A percentile compares a stretch with the other conserved stretches of the same genome.
These are phyloP conservation scores for Datisca glomerata DNA, from an alignment of 306 rosid species.

Conservation along the genomic window DNA sequence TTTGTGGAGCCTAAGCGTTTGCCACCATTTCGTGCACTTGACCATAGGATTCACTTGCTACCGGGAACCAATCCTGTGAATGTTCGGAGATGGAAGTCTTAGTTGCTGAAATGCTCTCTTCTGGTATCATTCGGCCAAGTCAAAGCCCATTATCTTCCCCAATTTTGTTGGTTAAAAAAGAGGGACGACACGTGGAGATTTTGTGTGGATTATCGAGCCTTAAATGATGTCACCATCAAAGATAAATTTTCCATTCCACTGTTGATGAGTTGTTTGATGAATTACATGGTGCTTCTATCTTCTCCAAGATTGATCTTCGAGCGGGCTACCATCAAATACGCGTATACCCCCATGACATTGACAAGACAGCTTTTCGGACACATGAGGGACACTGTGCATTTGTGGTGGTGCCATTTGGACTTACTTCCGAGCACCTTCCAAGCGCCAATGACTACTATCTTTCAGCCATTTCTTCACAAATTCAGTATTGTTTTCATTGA, in stretches of 20 bases:
- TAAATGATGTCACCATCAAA: no score
- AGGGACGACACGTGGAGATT: background rate
- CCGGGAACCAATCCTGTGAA: background rate
- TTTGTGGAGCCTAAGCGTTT: background rate
- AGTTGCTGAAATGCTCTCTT: background rate
- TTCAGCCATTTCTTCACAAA: background rate
- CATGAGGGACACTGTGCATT: conserved; percentile 2
- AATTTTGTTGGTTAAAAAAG: background rate
- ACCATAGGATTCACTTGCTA: background rate
- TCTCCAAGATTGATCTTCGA: no score
- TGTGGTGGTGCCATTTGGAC: background rate
- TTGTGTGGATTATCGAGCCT: background rate
- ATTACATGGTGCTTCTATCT: no score
- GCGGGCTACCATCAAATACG: no score
- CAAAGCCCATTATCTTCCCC: background rate
- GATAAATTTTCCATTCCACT: background rate
- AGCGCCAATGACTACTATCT: background rate
- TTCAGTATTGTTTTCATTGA: background rate
- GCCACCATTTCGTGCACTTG: background rate
- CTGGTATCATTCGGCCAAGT: background rate
- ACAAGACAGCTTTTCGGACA: no score
- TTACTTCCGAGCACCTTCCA: background rate
- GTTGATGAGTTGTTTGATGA: background rate
- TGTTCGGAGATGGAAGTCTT: background rate
- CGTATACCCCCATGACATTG: no score